phyloP scores from a whole-genome alignment of 2,329 filamentous ascomycete species.

The Sporothrix curviconia region DNA sequence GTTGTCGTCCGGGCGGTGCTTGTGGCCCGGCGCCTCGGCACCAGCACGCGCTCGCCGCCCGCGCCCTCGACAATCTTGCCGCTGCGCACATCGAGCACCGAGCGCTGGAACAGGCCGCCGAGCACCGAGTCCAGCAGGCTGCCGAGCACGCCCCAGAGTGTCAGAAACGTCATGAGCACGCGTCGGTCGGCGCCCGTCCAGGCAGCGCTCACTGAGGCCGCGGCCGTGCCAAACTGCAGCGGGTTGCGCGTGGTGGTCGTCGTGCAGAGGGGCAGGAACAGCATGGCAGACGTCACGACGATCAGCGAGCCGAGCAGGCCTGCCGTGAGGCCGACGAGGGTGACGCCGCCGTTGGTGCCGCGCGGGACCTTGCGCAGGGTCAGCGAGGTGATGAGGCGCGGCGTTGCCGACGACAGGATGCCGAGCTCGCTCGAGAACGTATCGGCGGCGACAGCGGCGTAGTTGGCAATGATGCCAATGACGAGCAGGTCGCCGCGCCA shows the following conservation, averaged over 20 bases:
- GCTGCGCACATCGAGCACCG: slow-evolving; percentile 73
- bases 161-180: slow-evolving; percentile 50
- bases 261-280: slow-evolving; percentile 64
- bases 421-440: slow-evolving; percentile 94
- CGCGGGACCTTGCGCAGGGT: slow-evolving; percentile 71
- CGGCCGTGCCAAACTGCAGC: slow-evolving; percentile 33
- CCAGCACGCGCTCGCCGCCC: slow-evolving; percentile 56
- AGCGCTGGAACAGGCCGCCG: slow-evolving; percentile 77
- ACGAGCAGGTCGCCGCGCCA: slow-evolving; percentile 59
- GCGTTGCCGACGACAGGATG: slow-evolving; percentile 69
- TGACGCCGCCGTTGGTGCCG: slow-evolving; percentile 92
- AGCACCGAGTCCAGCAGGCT: slow-evolving; percentile 83
- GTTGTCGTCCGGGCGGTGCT: background rate
- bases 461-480: slow-evolving; percentile 68
- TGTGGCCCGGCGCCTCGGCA: slow-evolving; percentile 23
- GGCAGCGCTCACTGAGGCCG: slow-evolving; percentile 20
- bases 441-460: slow-evolving; percentile 85
- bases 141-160: slow-evolving; percentile 67
- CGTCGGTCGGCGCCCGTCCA: slow-evolving; percentile 45
- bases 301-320: slow-evolving; percentile 69
- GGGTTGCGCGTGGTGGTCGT: slow-evolving; percentile 20
- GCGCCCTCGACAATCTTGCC: slow-evolving; percentile 87
- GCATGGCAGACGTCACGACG: slow-evolving; percentile 56
- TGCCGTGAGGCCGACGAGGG: slow-evolving; percentile 63
- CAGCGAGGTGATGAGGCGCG: slow-evolving; percentile 79